These are phyloP conservation scores for Durio zibethinus DNA, from an alignment of 345 rosid genomes.

Conservation along the genomic window DNA sequence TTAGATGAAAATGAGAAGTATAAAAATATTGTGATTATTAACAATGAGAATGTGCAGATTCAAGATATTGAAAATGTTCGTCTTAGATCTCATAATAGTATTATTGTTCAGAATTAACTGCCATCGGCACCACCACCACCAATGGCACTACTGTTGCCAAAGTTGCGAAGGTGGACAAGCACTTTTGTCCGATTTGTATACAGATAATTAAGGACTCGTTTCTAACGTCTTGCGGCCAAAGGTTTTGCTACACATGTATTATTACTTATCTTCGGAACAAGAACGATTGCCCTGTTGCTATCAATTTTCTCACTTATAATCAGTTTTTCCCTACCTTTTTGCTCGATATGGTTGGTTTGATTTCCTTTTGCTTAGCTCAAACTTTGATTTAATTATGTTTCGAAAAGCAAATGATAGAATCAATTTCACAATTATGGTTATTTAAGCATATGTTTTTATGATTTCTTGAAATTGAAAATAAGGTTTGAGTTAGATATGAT, in stretches of 20 bases:
- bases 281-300: conserved; percentile 96
- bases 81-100: no score
- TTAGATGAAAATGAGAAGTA: no score
- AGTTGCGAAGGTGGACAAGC: conserved; percentile 58
- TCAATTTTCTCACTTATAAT: conserved; percentile 63
- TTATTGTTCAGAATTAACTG: no score
- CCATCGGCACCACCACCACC: not conserved
- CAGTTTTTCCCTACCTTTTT: conserved; percentile 86
- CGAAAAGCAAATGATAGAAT: not conserved
- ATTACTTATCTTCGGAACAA: conserved; percentile 88
- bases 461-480: not conserved
- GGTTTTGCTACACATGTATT: conserved; percentile 97
- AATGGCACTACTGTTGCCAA: conserved; percentile 9
- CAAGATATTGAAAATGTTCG: no score
- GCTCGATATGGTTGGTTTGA: conserved; percentile 68
- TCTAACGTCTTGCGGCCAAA: conserved; percentile 94
- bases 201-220: conserved; percentile 93
- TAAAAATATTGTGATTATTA: no score
- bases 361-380: conserved; percentile 8
- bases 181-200: conserved; percentile 96
- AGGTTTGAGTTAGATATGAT: not conserved
- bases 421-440: not conserved
- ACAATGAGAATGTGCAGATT: no score
- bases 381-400: not conserved
- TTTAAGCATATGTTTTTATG: not conserved